Evolutionary conservation across 495 filamentous ascomycete genomes (phyloP).

Genomic region (Tuber magnatum): DNA sequence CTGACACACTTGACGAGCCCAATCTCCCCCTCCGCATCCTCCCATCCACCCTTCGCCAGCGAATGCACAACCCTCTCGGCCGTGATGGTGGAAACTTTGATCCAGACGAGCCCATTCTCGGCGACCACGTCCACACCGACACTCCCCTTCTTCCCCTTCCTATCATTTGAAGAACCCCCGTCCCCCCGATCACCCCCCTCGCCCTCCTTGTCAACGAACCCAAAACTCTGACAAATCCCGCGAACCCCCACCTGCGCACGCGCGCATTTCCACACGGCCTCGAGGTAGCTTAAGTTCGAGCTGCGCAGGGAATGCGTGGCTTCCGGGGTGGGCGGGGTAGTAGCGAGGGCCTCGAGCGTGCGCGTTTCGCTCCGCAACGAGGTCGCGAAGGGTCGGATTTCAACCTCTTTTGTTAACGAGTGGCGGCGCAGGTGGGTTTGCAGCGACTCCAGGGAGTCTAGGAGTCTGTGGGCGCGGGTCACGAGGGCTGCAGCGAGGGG

Average conservation of each 20-base stretch:
- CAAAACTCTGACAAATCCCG: conserved; percentile 34
- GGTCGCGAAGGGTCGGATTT: conserved; percentile 32
- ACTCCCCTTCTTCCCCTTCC: conserved; percentile 30
- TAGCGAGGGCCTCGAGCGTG: not conserved
- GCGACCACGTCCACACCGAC: conserved; percentile 39
- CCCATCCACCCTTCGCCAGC: conserved; percentile 59
- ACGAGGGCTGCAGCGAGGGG: conserved; percentile 35
- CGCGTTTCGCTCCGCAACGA: conserved; percentile 28
- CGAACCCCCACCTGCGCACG: conserved; percentile 36
- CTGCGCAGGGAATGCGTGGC: conserved; percentile 27
- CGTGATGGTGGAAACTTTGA: conserved; percentile 57
- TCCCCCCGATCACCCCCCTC: not conserved
- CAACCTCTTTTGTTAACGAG: conserved; percentile 30
- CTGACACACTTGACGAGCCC: conserved; percentile 53
- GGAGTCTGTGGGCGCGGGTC: conserved; percentile 25
- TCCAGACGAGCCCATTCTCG: conserved; percentile 41
- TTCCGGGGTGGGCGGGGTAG: not conserved
- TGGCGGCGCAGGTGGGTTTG: conserved; percentile 29
- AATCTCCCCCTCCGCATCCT: conserved; percentile 45
- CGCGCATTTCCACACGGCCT: conserved; percentile 38
- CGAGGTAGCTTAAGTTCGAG: conserved; percentile 36
- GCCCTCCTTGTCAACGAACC: conserved; percentile 16
- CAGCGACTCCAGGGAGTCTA: conserved; percentile 37
- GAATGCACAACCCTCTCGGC: conserved; percentile 54
- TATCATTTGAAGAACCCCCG: conserved; percentile 10